These are phyloP conservation scores for Xylaria palmicola DNA, from an alignment of 495 filamentous ascomycete species.

Conservation along the genomic window DNA sequence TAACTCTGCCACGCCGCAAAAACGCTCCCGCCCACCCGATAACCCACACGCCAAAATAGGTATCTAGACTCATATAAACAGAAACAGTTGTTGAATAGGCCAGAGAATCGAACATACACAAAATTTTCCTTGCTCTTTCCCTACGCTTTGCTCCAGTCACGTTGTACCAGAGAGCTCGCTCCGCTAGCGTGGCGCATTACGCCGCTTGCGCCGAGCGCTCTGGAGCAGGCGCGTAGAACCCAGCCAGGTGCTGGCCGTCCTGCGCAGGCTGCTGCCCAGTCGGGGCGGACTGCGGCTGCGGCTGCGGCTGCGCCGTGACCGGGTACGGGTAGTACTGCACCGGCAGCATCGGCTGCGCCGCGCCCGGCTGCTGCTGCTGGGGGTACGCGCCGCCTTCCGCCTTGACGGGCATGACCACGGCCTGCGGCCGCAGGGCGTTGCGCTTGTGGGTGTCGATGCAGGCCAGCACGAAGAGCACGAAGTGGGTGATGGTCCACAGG, in stretches of 20 bases:
- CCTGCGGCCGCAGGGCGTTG: conserved; percentile 21
- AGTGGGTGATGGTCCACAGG: conserved; percentile 26
- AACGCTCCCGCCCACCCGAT: background rate
- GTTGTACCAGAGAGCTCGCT: background rate
- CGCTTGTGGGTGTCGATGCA: conserved; percentile 42
- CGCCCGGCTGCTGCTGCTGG: conserved; percentile 1
- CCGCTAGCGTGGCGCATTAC: background rate
- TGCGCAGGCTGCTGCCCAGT: conserved; percentile 10
- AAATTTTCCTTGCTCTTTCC: too few relatives aligned
- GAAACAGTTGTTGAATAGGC: too few relatives aligned
- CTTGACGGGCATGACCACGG: conserved; percentile 18
- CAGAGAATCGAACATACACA: too few relatives aligned
- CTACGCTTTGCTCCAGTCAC: too few relatives aligned
- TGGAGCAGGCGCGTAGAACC: conserved; percentile 23
- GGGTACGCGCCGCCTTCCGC: background rate
- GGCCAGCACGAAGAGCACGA: conserved; percentile 44
- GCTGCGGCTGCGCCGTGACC: conserved; percentile 15
- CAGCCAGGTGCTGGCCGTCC: conserved; percentile 22
- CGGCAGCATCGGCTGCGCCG: conserved; percentile 6
- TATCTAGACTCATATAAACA: too few relatives aligned
- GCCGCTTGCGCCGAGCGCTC: background rate
- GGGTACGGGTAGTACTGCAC: conserved; percentile 28
- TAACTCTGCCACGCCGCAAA: background rate
- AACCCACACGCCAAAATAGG: background rate
- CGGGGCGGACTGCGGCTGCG: conserved; percentile 1